These are phyloP conservation scores for Xylariaceae sp. DNA, from an alignment of 2,329 filamentous ascomycete genomes.

Conservation along the genomic window DNA sequence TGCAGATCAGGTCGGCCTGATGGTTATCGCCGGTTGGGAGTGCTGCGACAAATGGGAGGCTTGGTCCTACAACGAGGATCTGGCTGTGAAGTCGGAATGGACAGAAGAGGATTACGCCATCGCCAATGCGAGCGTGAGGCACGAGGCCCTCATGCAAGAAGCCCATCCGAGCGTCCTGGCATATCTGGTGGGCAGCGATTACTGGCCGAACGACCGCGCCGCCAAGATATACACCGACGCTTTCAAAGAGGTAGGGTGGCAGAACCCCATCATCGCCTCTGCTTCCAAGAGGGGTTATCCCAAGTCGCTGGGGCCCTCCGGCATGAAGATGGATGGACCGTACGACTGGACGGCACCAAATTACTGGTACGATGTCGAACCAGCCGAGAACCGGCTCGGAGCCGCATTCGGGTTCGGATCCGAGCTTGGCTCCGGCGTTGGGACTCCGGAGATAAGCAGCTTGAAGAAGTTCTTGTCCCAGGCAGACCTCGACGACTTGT, in stretches of 20 bases:
- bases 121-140: slow-evolving; percentile 50
- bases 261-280: slow-evolving; percentile 51
- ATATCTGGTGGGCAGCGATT: slow-evolving; percentile 58
- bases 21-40: slow-evolving; percentile 60
- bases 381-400: slow-evolving; percentile 38
- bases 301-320: slow-evolving; percentile 45
- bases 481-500: slow-evolving; percentile 49
- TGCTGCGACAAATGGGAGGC: slow-evolving; percentile 66
- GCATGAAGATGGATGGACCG: slow-evolving; percentile 62
- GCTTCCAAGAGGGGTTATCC: slow-evolving; percentile 52
- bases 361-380: slow-evolving; percentile 52
- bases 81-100: slow-evolving; percentile 41
- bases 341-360: slow-evolving; percentile 63
- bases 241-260: slow-evolving; percentile 47
- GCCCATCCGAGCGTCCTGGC: slow-evolving; percentile 53
- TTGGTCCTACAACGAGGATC: slow-evolving; percentile 55
- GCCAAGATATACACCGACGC: slow-evolving; percentile 48
- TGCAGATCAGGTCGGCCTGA: slow-evolving; percentile 53
- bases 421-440: slow-evolving; percentile 56
- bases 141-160: slow-evolving; percentile 57
- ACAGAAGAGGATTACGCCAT: slow-evolving; percentile 47
- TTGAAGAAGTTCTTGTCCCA: slow-evolving; percentile 48
- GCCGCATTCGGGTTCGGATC: slow-evolving; percentile 60
- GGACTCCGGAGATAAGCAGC: slow-evolving; percentile 52
- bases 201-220: slow-evolving; percentile 55